Evolutionary conservation across 768 basidiomycete species (phyloP), one percentile per base, ranked within the genome.

Genomic region (Leccinum aurantiacum): DNA sequence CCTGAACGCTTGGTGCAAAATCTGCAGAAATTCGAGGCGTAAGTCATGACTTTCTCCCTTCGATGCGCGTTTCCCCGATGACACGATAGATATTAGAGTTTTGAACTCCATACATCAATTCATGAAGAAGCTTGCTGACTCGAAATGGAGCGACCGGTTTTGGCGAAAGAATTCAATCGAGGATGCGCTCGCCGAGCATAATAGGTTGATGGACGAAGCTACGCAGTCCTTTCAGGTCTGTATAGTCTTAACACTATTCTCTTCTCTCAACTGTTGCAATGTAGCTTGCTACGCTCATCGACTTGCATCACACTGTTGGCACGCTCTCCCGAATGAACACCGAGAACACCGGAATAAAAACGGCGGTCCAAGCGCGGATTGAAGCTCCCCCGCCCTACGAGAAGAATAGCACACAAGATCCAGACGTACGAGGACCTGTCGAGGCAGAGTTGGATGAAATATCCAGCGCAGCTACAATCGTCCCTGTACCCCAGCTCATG

Each of bases 221-320:
- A 74, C 77, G 11, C 76, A 77, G 52, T 76, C 80, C 9, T 81
- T 82, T 59, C 81, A 82, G 74, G 82, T 79, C 3, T 11, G 57
- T 37, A 8, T 48, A 7, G 17, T 46, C 14, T 54, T 29, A 17
- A 25, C 25, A 5, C 2, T 2, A 41, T 35, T 44, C 19, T 44
- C 3, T 49, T 22, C 15, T 59, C 14, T 25, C 53, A 24, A 58
- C n/a, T n/a, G 4, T 54, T 13, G 13, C 4, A 22, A 25, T 35
- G 6, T 44, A 82, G 82, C 74, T 82, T 6, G 76, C 79, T 6
- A 77, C 79, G 0, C 73, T 82, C 5, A 81, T 83, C 44, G 76
- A 79, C 52, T 75, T 83, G 17, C 81, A 82, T 61, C 75, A 77
- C 57, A 71, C 76, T 19, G 65, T 80, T 19, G 75, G 71, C 11